These are phyloP conservation scores for Blastobotrys muscicola DNA, from an alignment of 805 yeast species.

Conservation along the genomic window DNA sequence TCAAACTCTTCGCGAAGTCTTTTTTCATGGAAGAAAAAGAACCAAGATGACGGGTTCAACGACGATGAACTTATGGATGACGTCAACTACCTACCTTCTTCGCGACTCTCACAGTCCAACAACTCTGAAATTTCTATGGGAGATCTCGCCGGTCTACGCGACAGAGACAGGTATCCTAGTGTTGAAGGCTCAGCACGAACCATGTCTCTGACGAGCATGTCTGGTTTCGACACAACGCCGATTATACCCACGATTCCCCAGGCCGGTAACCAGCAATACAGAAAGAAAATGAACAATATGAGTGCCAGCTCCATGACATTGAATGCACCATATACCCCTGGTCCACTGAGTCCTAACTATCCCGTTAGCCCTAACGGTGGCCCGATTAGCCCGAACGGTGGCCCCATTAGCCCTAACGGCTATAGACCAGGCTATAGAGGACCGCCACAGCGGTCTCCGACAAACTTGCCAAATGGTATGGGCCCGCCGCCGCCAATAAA, in stretches of 20 bases:
- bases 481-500: too few relatives aligned
- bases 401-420: too few relatives aligned
- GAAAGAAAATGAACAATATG: slow-evolving; percentile 16
- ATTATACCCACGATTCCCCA: slow-evolving; percentile 25
- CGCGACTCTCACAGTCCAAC: slow-evolving; percentile 1
- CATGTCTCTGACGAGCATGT: slow-evolving; percentile 25
- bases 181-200: slow-evolving; percentile 17
- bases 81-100: slow-evolving; percentile 3
- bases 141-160: slow-evolving; percentile 21
- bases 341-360: background rate
- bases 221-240: slow-evolving; percentile 28
- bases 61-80: slow-evolving; percentile 5
- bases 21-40: slow-evolving; percentile 14
- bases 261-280: slow-evolving; percentile 10
- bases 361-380: background rate
- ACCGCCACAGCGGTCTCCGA: too few relatives aligned
- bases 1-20: slow-evolving; percentile 14
- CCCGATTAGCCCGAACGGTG: too few relatives aligned
- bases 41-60: slow-evolving; percentile 4
- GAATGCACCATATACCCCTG: background rate
- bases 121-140: slow-evolving; percentile 16
- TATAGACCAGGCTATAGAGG: too few relatives aligned
- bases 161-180: slow-evolving; percentile 29
- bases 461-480: too few relatives aligned
- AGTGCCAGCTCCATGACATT: too few relatives aligned